phyloP scores from a whole-genome alignment of 495 filamentous ascomycete genomes.

The Gamarada debralockiae region DNA sequence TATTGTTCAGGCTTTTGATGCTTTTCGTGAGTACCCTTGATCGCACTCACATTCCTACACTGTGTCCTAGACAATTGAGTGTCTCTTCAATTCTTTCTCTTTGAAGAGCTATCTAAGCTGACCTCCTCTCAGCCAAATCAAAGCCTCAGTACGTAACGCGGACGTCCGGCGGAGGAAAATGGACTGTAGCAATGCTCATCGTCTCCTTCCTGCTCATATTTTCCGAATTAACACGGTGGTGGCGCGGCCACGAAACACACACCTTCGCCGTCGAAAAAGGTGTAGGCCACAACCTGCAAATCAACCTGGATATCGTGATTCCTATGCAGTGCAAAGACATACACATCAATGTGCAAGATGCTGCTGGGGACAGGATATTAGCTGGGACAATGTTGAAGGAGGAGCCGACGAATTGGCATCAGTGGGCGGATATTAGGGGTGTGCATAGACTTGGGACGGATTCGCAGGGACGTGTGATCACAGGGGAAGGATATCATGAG shows the following conservation, averaged over 20 bases:
- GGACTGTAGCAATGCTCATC: constrained; percentile 78
- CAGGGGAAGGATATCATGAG: constrained; percentile 48
- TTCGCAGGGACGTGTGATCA: constrained; percentile 39
- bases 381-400: constrained; percentile 69
- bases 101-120: background rate
- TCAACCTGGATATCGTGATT: constrained; percentile 95
- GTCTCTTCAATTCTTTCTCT: background rate
- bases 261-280: constrained; percentile 94
- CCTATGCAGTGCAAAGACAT: constrained; percentile 84
- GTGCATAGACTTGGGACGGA: constrained; percentile 61
- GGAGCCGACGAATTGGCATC: constrained; percentile 74
- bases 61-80: background rate
- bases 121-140: constrained; percentile 70
- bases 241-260: constrained; percentile 75
- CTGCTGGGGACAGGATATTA: constrained; percentile 83
- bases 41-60: background rate
- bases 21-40: constrained; percentile 71
- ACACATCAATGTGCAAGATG: constrained; percentile 97
- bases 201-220: constrained; percentile 69
- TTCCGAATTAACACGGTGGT: constrained; percentile 78
- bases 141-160: constrained; percentile 87
- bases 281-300: constrained; percentile 79
- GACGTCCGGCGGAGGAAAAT: constrained; percentile 81
- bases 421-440: constrained; percentile 73
- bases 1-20: constrained; percentile 86